Evolutionary conservation across 805 yeast species (phyloP).

Genomic region (Candida dendrica): DNA sequence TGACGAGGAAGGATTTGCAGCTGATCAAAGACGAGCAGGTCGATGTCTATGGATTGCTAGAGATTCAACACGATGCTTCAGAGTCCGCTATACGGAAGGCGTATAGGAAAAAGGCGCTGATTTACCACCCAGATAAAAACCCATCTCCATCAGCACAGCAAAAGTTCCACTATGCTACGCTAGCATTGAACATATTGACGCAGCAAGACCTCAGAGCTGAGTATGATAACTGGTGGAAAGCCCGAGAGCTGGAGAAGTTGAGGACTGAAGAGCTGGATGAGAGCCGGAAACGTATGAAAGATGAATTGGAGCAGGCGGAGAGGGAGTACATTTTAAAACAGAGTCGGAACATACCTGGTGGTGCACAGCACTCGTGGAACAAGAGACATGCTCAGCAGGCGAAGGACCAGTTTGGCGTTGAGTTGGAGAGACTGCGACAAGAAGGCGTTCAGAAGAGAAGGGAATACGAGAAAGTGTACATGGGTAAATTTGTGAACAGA

Average conservation of each 20-base stretch:
- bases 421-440: conserved; percentile 15
- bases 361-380: conserved; percentile 5
- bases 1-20: conserved; percentile 12
- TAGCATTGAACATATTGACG: conserved; percentile 75
- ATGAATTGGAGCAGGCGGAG: conserved; percentile 18
- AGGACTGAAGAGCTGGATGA: conserved; percentile 9
- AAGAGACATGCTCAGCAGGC: conserved; percentile 6
- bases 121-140: conserved; percentile 78
- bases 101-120: conserved; percentile 70
- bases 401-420: conserved; percentile 5
- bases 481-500: conserved; percentile 2
- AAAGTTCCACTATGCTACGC: conserved; percentile 79
- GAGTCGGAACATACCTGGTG: background rate
- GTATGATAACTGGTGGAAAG: conserved; percentile 46
- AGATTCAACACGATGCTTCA: conserved; percentile 52
- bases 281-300: conserved; percentile 14
- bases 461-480: conserved; percentile 8
- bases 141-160: conserved; percentile 84
- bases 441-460: conserved; percentile 17
- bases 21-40: conserved; percentile 9
- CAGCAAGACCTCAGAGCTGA: conserved; percentile 75
- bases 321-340: conserved; percentile 1
- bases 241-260: conserved; percentile 3
- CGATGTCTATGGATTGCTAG: conserved; percentile 53
- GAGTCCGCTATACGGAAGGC: conserved; percentile 69